Conservation (phyloP, 2,329 filamentous ascomycete species). For the Fusarium algeriense region DNA sequence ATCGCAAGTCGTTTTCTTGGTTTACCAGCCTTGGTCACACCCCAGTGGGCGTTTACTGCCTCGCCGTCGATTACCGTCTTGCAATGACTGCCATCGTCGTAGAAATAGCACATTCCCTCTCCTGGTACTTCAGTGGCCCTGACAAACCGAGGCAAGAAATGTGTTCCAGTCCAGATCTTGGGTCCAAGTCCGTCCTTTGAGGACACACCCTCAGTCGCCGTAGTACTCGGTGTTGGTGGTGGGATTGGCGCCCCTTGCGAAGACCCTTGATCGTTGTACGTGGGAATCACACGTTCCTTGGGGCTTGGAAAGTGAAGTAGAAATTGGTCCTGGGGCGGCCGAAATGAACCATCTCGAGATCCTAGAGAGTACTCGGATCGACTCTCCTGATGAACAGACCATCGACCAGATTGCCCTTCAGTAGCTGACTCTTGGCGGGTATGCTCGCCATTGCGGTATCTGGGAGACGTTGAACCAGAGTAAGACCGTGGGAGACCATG, state of each 20-base stretch:
- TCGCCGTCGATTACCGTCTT: slow-evolving; percentile 88
- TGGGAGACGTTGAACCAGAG: slow-evolving; percentile 60
- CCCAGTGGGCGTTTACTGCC: slow-evolving; percentile 90
- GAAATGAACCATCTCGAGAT: slow-evolving; percentile 55
- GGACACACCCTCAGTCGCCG: slow-evolving; percentile 58
- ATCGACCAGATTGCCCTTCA: slow-evolving; percentile 55
- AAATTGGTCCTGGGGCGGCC: slow-evolving; percentile 52
- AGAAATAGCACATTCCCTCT: slow-evolving; percentile 86
- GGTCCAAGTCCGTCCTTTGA: slow-evolving; percentile 72
- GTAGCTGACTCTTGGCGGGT: slow-evolving; percentile 52
- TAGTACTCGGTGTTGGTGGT: slow-evolving; percentile 48
- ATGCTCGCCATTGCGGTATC: slow-evolving; percentile 56
- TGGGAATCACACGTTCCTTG: slow-evolving; percentile 48
- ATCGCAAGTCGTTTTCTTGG: slow-evolving; percentile 91
- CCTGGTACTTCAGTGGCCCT: slow-evolving; percentile 76
- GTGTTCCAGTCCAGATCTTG: slow-evolving; percentile 77
- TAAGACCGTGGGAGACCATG: slow-evolving; percentile 51
- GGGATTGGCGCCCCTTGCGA: slow-evolving; percentile 45
- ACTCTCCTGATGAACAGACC: slow-evolving; percentile 56
- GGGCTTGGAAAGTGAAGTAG: slow-evolving; percentile 54
- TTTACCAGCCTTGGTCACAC: slow-evolving; percentile 93
- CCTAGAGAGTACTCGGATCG: slow-evolving; percentile 62
- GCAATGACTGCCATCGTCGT: slow-evolving; percentile 86
- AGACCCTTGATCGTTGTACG: slow-evolving; percentile 46
- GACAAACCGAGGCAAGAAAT: slow-evolving; percentile 75